These are phyloP conservation scores for Paramecium pentaurelia DNA, from an alignment of 73 alveolate genomes.

Conservation along the genomic window DNA sequence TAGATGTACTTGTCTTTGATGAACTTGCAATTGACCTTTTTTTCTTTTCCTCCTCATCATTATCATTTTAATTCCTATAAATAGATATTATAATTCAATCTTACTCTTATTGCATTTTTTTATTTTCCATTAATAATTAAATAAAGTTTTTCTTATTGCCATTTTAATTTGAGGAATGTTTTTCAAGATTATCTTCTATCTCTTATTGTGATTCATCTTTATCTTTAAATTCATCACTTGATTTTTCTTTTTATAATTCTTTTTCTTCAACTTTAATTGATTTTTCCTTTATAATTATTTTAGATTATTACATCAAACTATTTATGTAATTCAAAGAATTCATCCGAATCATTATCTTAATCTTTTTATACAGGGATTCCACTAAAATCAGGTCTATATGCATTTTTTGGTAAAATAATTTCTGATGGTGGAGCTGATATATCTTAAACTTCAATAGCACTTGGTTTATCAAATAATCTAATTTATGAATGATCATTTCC, in stretches of 20 bases:
- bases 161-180: conserved; percentile 12
- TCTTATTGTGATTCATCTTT: conserved; percentile 35
- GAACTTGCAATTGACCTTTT: conserved; percentile 45
- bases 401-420: background rate
- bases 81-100: background rate
- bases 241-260: background rate
- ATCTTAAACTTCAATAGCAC: conserved; percentile 9
- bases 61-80: background rate
- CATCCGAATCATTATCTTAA: conserved; percentile 12
- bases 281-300: background rate
- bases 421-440: background rate
- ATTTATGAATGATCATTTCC: conserved; percentile 23
- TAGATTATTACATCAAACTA: background rate
- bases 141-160: background rate
- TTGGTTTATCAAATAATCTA: background rate
- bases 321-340: background rate
- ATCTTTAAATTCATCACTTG: background rate
- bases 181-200: background rate
- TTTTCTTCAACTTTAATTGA: background rate
- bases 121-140: background rate
- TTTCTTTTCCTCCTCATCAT: conserved; percentile 1
- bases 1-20: conserved; percentile 32
- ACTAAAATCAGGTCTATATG: background rate
- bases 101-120: background rate
- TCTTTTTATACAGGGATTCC: background rate